A percentile compares a stretch with the other conserved stretches of the same genome.
Evolutionary conservation across 2,329 filamentous ascomycete species (phyloP).

Genomic region (Cadophora sp.): DNA sequence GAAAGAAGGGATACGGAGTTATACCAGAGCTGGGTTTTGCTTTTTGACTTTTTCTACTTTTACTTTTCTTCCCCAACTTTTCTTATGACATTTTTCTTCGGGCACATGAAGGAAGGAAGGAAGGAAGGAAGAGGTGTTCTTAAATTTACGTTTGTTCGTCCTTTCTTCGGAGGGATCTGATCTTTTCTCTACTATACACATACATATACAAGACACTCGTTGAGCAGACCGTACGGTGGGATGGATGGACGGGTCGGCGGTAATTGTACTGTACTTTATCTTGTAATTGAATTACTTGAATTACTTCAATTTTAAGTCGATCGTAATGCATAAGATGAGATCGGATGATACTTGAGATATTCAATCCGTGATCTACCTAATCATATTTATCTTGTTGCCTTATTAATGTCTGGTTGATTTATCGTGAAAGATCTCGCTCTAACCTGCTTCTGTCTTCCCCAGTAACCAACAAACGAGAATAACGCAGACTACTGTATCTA

Average conservation of each 20-base stretch:
- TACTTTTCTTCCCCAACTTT: too few relatives aligned
- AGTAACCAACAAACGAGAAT: background rate
- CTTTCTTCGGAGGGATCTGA: too few relatives aligned
- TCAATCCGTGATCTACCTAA: background rate
- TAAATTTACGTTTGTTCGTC: too few relatives aligned
- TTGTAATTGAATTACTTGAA: background rate
- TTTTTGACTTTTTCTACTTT: background rate
- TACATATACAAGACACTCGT: too few relatives aligned
- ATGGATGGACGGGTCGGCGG: background rate
- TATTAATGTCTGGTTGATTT: background rate
- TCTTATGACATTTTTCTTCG: too few relatives aligned
- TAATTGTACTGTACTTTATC: conserved; percentile 11
- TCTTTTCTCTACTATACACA: too few relatives aligned
- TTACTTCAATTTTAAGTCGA: too few relatives aligned
- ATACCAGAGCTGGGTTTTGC: conserved; percentile 12
- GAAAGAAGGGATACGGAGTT: background rate
- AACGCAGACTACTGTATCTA: background rate
- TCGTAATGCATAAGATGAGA: background rate
- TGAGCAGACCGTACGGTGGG: background rate
- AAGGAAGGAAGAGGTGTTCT: too few relatives aligned
- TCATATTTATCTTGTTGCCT: background rate
- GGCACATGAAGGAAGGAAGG: too few relatives aligned
- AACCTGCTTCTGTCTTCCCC: background rate
- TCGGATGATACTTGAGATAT: background rate
- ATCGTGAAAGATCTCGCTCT: background rate